phyloP scores from a whole-genome alignment of 2,329 filamentous ascomycete species.

The Epichloe gansuensis region DNA sequence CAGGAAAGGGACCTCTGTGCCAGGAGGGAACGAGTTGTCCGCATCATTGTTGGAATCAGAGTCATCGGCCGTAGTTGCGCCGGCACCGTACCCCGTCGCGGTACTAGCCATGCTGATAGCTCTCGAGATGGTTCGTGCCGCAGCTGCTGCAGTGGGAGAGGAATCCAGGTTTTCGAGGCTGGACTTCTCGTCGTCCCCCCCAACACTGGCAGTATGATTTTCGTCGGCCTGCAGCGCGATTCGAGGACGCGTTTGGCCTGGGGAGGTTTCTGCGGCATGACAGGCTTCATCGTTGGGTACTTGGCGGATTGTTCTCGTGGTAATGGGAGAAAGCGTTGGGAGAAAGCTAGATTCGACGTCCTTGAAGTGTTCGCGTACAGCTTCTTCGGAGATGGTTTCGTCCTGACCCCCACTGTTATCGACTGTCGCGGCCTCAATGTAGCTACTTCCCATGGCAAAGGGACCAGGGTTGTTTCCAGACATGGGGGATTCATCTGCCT shows the following conservation, averaged over 20 bases:
- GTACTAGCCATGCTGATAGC: constrained; percentile 33
- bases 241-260: constrained; percentile 20
- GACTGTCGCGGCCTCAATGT: constrained; percentile 27
- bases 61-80: constrained; percentile 8
- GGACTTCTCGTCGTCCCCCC: constrained; percentile 33
- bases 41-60: constrained; percentile 14
- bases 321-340: constrained; percentile 43
- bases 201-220: constrained; percentile 15
- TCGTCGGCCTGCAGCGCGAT: constrained; percentile 4
- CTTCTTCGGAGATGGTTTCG: constrained; percentile 40
- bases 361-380: constrained; percentile 42
- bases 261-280: constrained; percentile 43
- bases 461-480: background rate
- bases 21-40: constrained; percentile 17
- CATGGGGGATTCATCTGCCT: constrained; percentile 9
- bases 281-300: constrained; percentile 28
- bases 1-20: constrained; percentile 16
- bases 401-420: constrained; percentile 21
- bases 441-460: constrained; percentile 23
- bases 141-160: constrained; percentile 42
- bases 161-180: constrained; percentile 41
- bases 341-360: constrained; percentile 56
- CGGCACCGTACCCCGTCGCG: constrained; percentile 1
- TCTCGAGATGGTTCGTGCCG: constrained; percentile 39
- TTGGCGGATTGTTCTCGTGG: constrained; percentile 27